These are phyloP conservation scores for Suillus lakei DNA, from an alignment of 768 basidiomycete species.

Conservation along the genomic window DNA sequence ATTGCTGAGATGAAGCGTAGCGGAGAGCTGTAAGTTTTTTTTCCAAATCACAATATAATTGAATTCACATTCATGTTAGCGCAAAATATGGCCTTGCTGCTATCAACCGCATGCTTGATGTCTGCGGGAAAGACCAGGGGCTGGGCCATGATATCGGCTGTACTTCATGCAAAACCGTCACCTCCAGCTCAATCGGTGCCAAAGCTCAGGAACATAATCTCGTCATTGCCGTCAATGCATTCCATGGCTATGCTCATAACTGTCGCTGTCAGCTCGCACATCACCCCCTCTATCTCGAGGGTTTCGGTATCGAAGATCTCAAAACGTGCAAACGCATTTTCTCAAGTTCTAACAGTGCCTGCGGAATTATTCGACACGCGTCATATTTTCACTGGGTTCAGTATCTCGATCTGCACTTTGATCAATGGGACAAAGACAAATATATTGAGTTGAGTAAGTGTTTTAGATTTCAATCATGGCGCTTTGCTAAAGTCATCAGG, in stretches of 20 bases:
- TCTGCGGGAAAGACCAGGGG: constrained; percentile 16
- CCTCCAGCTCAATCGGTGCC: constrained; percentile 18
- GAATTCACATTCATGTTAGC: no score
- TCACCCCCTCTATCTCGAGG: constrained; percentile 16
- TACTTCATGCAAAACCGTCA: constrained; percentile 23
- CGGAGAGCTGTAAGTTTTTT: constrained; percentile 40
- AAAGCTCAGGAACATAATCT: constrained; percentile 9
- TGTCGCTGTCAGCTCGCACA: constrained; percentile 19
- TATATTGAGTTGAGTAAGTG: constrained; percentile 10
- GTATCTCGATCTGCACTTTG: constrained; percentile 14
- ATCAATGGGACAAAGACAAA: constrained; percentile 10
- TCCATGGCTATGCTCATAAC: constrained; percentile 29
- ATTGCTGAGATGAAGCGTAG: constrained; percentile 39
- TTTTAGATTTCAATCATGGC: no score
- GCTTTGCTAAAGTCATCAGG: no score
- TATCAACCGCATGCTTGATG: constrained; percentile 26
- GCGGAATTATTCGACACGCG: constrained; percentile 10
- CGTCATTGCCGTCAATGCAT: constrained; percentile 21
- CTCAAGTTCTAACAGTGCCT: constrained; percentile 14
- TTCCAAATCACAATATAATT: background rate
- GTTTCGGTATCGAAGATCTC: constrained; percentile 22
- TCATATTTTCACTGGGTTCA: constrained; percentile 23
- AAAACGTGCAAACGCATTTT: constrained; percentile 25
- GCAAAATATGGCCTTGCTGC: constrained; percentile 13
- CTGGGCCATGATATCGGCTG: constrained; percentile 37